Evolutionary conservation across 2,329 filamentous ascomycete species (phyloP).

Genomic region (Trichophyton benhamiae): DNA sequence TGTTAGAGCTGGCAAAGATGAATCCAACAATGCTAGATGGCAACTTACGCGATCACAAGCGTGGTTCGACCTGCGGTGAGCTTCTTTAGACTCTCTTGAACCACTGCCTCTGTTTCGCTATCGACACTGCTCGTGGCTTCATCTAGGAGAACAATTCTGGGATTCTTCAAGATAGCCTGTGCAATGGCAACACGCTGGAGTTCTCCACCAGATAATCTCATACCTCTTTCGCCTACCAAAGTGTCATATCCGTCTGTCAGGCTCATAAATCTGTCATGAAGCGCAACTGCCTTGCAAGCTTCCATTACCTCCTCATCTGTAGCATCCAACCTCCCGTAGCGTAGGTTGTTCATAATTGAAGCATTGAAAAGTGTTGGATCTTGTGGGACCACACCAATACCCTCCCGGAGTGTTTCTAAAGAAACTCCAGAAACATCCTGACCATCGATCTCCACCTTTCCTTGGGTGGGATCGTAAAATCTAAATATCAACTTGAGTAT

Average conservation of each 20-base stretch:
- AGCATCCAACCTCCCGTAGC: conserved; percentile 50
- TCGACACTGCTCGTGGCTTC: conserved; percentile 43
- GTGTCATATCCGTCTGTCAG: conserved; percentile 44
- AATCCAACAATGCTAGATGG: neutral
- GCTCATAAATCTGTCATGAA: conserved; percentile 51
- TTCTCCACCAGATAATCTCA: conserved; percentile 42
- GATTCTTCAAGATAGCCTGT: conserved; percentile 33
- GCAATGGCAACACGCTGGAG: conserved; percentile 40
- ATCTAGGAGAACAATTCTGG: conserved; percentile 36
- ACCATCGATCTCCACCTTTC: conserved; percentile 41
- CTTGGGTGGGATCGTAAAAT: conserved; percentile 41
- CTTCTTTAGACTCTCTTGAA: conserved; percentile 37
- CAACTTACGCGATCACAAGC: conserved; percentile 38
- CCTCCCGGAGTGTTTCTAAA: conserved; percentile 44
- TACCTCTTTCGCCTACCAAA: conserved; percentile 38
- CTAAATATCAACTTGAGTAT: conserved; percentile 44
- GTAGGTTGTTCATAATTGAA: conserved; percentile 52
- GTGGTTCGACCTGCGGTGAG: conserved; percentile 41
- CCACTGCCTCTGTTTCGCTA: conserved; percentile 33
- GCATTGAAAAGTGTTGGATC: conserved; percentile 53
- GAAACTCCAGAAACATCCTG: conserved; percentile 48
- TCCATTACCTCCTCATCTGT: conserved; percentile 48
- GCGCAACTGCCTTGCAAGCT: conserved; percentile 49
- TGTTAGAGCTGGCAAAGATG: neutral
- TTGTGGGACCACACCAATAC: conserved; percentile 53